A percentile compares a stretch with the other conserved stretches of the same genome.
These are phyloP conservation scores for Mycena olivaceomarginata DNA, from an alignment of 768 basidiomycete genomes.

Conservation along the genomic window DNA sequence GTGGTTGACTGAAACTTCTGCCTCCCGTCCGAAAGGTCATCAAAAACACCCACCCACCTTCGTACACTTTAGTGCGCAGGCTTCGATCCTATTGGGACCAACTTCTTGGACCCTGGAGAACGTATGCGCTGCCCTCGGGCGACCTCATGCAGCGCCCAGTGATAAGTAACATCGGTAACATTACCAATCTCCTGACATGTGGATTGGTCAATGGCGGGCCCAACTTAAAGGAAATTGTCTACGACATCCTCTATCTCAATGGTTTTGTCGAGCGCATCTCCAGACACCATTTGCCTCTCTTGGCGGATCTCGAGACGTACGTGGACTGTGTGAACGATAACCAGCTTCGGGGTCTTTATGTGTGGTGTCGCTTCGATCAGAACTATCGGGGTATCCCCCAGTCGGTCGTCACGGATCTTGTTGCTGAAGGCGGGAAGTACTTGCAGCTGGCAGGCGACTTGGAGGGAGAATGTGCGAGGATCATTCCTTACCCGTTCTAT, in stretches of 20 bases:
- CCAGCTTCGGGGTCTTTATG: not conserved
- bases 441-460: too few relatives aligned
- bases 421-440: too few relatives aligned
- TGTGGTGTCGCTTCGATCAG: not conserved
- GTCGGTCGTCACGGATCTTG: too few relatives aligned
- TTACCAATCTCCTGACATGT: not conserved
- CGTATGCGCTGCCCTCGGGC: not conserved
- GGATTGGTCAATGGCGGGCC: not conserved
- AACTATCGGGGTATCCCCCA: not conserved
- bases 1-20: not conserved
- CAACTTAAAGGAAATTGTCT: slow-evolving; percentile 2
- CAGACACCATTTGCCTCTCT: slow-evolving; percentile 2
- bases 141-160: slow-evolving; percentile 13
- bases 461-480: too few relatives aligned
- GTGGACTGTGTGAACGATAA: slow-evolving; percentile 12
- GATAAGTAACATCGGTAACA: not conserved
- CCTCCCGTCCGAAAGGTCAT: slow-evolving; percentile 8
- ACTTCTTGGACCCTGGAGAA: not conserved
- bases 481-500: not conserved
- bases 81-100: slow-evolving; percentile 11
- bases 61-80: not conserved
- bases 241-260: not conserved
- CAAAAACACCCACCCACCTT: not conserved
- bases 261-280: not conserved
- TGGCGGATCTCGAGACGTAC: not conserved